Evolutionary conservation across 106 monocot genomes (phyloP).

Genomic region (Dioscorea alata): DNA sequence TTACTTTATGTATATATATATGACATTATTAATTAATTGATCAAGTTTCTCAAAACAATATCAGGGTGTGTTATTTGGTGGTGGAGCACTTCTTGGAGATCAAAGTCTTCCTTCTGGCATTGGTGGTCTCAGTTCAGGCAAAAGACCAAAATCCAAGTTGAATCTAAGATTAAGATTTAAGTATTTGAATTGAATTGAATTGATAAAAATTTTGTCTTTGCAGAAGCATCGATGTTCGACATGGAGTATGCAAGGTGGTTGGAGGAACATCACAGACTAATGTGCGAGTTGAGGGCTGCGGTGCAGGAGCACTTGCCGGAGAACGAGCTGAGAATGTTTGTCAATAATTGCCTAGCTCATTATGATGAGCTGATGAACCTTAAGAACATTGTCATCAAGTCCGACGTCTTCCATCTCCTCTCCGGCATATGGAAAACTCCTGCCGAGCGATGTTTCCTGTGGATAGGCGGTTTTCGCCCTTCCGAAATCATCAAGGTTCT

Average conservation of each 20-base stretch:
- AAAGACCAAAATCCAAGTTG: not conserved
- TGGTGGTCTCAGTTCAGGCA: conserved; percentile 49
- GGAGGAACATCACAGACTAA: conserved; percentile 47
- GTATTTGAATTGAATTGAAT: not conserved
- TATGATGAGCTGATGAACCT: conserved; percentile 42
- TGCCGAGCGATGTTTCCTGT: conserved; percentile 79
- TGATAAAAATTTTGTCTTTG: not conserved
- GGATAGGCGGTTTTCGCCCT: conserved; percentile 72
- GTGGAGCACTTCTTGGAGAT: conserved; percentile 38
- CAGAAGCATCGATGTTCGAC: conserved; percentile 67
- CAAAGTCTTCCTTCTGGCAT: conserved; percentile 41
- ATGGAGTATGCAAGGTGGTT: conserved; percentile 68
- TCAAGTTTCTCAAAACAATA: not conserved
- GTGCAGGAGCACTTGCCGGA: conserved; percentile 55
- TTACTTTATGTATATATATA: too few species aligned
- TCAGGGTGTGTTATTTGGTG: conserved; percentile 48
- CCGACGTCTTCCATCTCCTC: conserved; percentile 74
- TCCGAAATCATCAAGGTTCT: conserved; percentile 64
- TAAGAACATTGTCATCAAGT: conserved; percentile 24
- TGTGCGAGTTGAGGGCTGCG: conserved; percentile 48
- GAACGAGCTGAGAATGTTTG: conserved; percentile 47
- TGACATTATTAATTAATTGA: not conserved
- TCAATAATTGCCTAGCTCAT: conserved; percentile 39
- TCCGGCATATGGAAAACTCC: conserved; percentile 70
- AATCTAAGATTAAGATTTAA: not conserved